These are phyloP conservation scores for Halocafeteria seosinensis DNA, from an alignment of 108 stramenopile species.

Conservation along the genomic window DNA sequence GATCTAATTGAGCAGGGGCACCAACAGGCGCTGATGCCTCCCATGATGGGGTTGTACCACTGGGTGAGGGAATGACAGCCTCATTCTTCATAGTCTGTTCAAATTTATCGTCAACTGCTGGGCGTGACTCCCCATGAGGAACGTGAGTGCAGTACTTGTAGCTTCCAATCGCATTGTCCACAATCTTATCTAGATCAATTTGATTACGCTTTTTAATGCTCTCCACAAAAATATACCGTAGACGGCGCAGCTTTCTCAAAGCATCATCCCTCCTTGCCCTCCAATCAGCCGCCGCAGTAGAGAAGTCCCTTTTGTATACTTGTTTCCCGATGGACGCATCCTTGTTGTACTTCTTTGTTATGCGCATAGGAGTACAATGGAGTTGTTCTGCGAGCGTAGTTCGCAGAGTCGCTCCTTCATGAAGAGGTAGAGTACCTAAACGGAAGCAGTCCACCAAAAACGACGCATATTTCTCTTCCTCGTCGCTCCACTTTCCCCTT, in stretches of 20 bases:
- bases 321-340: constrained; percentile 77
- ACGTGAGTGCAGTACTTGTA: too few species aligned
- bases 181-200: background rate
- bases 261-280: background rate
- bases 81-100: too few species aligned
- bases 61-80: too few species aligned
- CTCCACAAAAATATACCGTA: background rate
- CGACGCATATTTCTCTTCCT: constrained; percentile 80
- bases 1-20: too few species aligned
- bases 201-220: background rate
- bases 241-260: background rate
- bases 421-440: constrained; percentile 66
- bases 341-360: constrained; percentile 96
- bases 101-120: too few species aligned
- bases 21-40: too few species aligned
- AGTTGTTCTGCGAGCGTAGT: constrained; percentile 79
- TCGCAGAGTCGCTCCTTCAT: constrained; percentile 78
- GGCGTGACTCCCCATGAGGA: too few species aligned
- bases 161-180: background rate
- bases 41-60: too few species aligned
- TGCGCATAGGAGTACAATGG: constrained; percentile 96
- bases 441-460: constrained; percentile 80
- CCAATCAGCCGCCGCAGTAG: background rate
- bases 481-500: constrained; percentile 72
- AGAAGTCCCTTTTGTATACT: constrained; percentile 26